These are phyloP conservation scores for Chaetomidium leptoderma DNA, from an alignment of 495 filamentous ascomycete genomes.

Conservation along the genomic window DNA sequence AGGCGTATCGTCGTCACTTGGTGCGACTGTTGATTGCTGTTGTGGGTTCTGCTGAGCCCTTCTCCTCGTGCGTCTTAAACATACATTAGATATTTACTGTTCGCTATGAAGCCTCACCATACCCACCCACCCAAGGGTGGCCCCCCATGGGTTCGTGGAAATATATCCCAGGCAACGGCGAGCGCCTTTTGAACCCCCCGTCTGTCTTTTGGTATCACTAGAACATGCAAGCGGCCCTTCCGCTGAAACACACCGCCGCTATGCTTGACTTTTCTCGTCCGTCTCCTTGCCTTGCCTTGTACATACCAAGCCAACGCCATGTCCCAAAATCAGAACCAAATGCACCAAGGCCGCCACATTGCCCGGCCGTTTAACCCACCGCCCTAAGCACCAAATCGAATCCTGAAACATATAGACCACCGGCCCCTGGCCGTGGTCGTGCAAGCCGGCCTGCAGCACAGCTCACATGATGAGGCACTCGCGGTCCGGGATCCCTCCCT, in stretches of 20 bases:
- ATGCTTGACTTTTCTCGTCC: too few relatives aligned
- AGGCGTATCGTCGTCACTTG: too few relatives aligned
- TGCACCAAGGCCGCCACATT: not conserved
- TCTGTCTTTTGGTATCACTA: slow-evolving; percentile 1
- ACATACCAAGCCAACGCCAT: not conserved
- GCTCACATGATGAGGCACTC: slow-evolving; percentile 57
- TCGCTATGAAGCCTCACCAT: not conserved
- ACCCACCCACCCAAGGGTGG: not conserved
- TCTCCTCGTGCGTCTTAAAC: not conserved
- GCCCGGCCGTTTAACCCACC: too few relatives aligned
- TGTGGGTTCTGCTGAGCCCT: not conserved
- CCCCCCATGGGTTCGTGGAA: not conserved
- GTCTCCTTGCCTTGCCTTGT: not conserved
- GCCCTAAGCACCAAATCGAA: not conserved
- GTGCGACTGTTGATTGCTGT: too few relatives aligned
- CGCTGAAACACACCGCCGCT: not conserved
- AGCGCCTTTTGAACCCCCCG: not conserved
- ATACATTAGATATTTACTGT: not conserved
- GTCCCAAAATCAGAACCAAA: not conserved
- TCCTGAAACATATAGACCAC: too few relatives aligned
- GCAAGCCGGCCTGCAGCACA: not conserved
- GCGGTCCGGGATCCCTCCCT: slow-evolving; percentile 52
- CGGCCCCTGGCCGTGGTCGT: too few relatives aligned
- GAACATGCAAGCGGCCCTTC: not conserved
- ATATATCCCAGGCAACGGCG: not conserved